These are phyloP conservation scores for Colletotrichum endophyticum DNA, from an alignment of 2,329 filamentous ascomycete species.

Conservation along the genomic window DNA sequence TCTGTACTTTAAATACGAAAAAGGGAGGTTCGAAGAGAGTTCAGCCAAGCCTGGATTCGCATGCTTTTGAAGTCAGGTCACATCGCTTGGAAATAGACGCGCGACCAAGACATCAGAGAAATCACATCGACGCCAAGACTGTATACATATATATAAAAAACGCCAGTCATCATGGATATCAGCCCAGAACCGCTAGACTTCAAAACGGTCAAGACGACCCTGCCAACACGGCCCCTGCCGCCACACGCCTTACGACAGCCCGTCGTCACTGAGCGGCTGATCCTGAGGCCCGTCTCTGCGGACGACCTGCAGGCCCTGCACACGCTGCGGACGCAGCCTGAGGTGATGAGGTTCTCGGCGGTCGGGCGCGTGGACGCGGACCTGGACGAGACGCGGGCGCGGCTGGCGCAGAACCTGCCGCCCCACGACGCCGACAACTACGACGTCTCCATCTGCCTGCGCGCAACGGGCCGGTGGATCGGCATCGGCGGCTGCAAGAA, in stretches of 20 bases:
- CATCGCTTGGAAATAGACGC: neutral
- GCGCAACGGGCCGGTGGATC: constrained; percentile 54
- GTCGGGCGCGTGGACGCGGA: constrained; percentile 46
- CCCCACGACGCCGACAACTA: constrained; percentile 56
- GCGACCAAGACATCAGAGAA: neutral
- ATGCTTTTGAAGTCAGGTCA: neutral
- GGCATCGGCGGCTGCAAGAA: constrained; percentile 54
- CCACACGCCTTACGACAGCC: constrained; percentile 39
- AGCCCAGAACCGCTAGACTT: constrained; percentile 22
- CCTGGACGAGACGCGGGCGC: constrained; percentile 45
- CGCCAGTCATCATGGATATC: neutral
- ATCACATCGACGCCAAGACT: neutral
- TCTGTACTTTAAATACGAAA: neutral
- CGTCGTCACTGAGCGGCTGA: constrained; percentile 57
- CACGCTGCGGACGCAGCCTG: constrained; percentile 58
- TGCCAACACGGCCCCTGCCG: constrained; percentile 48
- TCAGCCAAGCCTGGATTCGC: neutral
- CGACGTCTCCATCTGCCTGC: constrained; percentile 59
- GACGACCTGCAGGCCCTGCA: constrained; percentile 57
- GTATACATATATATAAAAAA: neutral
- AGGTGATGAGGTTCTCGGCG: constrained; percentile 66
- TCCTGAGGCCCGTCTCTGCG: constrained; percentile 54
- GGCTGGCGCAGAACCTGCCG: constrained; percentile 46
- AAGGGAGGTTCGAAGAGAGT: neutral
- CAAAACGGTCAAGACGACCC: constrained; percentile 52